phyloP scores from a whole-genome alignment of 2,329 filamentous ascomycete species.

The Colletotrichum magnum region DNA sequence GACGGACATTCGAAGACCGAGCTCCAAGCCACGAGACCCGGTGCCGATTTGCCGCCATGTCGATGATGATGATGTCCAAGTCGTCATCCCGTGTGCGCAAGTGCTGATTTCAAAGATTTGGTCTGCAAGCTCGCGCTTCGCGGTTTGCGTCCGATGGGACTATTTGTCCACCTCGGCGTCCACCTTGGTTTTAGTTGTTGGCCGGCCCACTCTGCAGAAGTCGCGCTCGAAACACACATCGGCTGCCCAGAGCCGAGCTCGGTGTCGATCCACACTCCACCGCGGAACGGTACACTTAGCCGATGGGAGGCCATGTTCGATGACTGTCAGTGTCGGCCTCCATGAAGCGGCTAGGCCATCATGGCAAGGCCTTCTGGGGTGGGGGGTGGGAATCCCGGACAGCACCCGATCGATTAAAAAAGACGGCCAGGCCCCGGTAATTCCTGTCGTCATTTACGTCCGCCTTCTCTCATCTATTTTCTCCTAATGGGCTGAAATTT shows the following conservation, averaged over 20 bases:
- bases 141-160: background rate
- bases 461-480: conserved; percentile 18
- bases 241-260: conserved; percentile 35
- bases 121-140: too few species aligned
- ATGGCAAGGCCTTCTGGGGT: conserved; percentile 24
- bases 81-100: too few species aligned
- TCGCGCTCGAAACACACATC: conserved; percentile 34
- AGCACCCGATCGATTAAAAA: conserved; percentile 35
- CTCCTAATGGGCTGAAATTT: background rate
- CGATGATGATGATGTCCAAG: too few species aligned
- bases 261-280: conserved; percentile 39
- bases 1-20: conserved; percentile 29
- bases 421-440: conserved; percentile 23
- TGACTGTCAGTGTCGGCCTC: conserved; percentile 2
- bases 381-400: conserved; percentile 26
- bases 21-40: background rate
- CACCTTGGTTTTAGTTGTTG: background rate
- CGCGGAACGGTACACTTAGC: conserved; percentile 33
- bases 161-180: background rate
- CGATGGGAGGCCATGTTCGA: conserved; percentile 17
- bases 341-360: conserved; percentile 31
- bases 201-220: background rate
- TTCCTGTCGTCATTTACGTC: conserved; percentile 29
- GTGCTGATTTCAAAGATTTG: too few species aligned
- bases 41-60: conserved; percentile 21